Conservation (phyloP, 192 early-diverging fungal species). For the Pecoramyces ruminantium region DNA sequence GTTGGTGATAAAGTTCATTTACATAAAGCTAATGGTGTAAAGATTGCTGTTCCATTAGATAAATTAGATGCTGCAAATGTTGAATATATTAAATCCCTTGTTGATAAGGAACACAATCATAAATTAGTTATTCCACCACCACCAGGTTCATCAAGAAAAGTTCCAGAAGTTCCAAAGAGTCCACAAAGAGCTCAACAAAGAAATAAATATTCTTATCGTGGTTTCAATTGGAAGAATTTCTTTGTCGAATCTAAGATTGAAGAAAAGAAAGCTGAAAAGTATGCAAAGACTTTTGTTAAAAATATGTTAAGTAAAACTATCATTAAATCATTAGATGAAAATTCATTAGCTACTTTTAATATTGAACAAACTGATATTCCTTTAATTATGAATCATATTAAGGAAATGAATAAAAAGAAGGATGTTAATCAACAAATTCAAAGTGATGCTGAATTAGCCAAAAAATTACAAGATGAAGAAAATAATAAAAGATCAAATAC, state of each 20-base stretch:
- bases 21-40: conserved; percentile 89
- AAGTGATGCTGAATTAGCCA: not conserved
- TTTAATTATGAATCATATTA: not conserved
- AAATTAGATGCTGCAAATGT: conserved; percentile 53
- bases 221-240: not conserved
- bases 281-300: not conserved
- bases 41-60: conserved; percentile 76
- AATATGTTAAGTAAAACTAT: not conserved
- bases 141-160: not conserved
- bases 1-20: conserved; percentile 74
- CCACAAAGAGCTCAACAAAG: not conserved
- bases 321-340: not conserved
- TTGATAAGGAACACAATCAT: conserved; percentile 12
- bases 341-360: not conserved
- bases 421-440: not conserved
- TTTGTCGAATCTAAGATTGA: not conserved
- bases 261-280: not conserved
- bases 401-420: not conserved
- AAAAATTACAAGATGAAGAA: not conserved
- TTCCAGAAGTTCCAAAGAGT: not conserved
- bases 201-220: not conserved
- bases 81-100: conserved; percentile 18
- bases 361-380: not conserved
- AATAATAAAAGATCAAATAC: not conserved
- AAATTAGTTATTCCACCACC: not conserved